Base-by-base conservation (phyloP, 768 basidiomycete genomes). In the Sporobolomyces roseus region DNA sequence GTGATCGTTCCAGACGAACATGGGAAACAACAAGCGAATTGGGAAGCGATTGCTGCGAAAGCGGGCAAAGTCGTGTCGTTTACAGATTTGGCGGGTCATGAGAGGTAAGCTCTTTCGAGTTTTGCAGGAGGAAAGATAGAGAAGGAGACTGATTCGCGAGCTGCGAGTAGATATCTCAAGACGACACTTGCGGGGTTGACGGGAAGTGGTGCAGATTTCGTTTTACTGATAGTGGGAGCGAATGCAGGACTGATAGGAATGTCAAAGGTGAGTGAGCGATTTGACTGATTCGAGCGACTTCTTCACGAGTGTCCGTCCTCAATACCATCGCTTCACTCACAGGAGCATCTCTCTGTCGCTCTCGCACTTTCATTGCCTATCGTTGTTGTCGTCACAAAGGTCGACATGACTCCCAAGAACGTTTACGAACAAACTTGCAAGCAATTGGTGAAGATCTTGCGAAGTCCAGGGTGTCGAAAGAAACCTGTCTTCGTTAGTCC, bases 381-480 rank as follows among this genome's bases (percentile, higher is more conserved):
- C 27, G 86, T 91, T 14, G 89, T 93, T 50, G 92, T 91, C 78
- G 88, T 98, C 65, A 97, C 94, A 5, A 98, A 98, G 84, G 89
- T 96, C 75, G 96, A 98, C 78, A 97, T 96, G 94, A 97, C 94
- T 0, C 96, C 96, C 8, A 83, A 88, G 16, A 90, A 94, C 70
- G 87, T 93, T 36, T 84, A 93, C 54, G 86, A 85, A n/a, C 89
- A 94, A 78, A 98, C 93, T 0, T 83, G 89, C 50, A 91, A 89
- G 75, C 93, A 97, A 80, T 88, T 97, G 0, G 84, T 86, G 13
- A 99, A 96, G 81, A 91, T 97, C 46, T 79, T 98, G 66, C 87
- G 85, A 77, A 91, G 89, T 73, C 96, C 93, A 13, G 94, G 94
- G 14, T 97, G 93, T 81, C 75, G 81, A 25, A 78, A 79, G 56